Percentiles rank a stretch among this genome's conserved stretches.
Conservation (phyloP, 176 grass and related monocot species). For the Zoysia japonica region DNA sequence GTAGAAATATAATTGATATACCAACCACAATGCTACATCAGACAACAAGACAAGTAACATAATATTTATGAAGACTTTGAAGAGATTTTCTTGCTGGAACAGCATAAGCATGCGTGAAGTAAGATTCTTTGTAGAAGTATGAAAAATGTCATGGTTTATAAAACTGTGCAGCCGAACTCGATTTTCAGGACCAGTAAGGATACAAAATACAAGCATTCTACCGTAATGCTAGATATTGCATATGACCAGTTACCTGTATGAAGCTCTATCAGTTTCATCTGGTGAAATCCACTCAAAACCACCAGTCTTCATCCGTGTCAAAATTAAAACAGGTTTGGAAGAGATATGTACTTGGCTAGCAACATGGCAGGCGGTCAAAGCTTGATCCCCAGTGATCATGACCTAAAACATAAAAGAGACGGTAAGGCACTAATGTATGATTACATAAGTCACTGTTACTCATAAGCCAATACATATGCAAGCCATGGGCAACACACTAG, state of each 20-base stretch:
- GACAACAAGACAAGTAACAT: conserved; percentile 36
- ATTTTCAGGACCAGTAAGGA: neutral
- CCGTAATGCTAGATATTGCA: neutral
- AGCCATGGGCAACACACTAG: conserved; percentile 1
- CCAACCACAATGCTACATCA: neutral
- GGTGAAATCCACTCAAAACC: conserved; percentile 89
- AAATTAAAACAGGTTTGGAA: conserved; percentile 78
- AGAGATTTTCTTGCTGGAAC: neutral
- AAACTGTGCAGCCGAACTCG: neutral
- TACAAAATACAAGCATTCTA: neutral
- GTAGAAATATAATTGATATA: neutral
- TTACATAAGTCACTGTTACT: neutral
- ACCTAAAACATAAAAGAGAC: conserved; percentile 55
- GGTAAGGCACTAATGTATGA: conserved; percentile 38
- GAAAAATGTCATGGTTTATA: neutral
- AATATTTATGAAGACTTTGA: neutral
- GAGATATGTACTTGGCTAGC: conserved; percentile 93
- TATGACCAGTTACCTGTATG: conserved; percentile 65
- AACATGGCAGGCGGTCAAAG: conserved; percentile 96
- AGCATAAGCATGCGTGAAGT: conserved; percentile 4
- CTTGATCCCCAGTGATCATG: conserved; percentile 99
- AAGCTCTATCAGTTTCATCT: conserved; percentile 82
- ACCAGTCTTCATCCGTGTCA: conserved; percentile 56
- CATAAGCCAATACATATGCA: neutral
- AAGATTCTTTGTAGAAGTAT: neutral